Conservation (phyloP, 805 yeast species). For the Komagataella populi region DNA sequence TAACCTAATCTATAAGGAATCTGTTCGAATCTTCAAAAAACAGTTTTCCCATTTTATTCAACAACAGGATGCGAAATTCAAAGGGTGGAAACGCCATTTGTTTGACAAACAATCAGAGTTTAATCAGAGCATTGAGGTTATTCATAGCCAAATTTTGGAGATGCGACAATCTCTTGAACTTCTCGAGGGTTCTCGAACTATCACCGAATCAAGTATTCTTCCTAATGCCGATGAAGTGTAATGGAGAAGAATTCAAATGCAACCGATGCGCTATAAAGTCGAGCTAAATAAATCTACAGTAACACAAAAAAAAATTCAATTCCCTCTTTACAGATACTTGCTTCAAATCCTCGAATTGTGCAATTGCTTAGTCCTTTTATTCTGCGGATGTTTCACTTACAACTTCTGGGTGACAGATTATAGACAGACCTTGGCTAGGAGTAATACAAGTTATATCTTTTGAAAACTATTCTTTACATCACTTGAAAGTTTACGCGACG, state of each 20-base stretch:
- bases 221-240: neutral
- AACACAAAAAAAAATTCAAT: neutral
- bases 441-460: no score
- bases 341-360: neutral
- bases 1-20: slow-evolving; percentile 24
- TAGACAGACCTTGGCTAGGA: no score
- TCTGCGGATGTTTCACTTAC: no score
- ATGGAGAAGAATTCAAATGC: neutral
- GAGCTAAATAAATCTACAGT: neutral
- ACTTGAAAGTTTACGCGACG: neutral
- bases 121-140: slow-evolving; percentile 37
- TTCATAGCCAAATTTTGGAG: slow-evolving; percentile 21
- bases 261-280: neutral
- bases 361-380: neutral
- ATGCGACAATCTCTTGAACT: slow-evolving; percentile 17
- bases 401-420: no score
- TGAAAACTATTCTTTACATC: neutral
- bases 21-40: slow-evolving; percentile 27
- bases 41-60: slow-evolving; percentile 28
- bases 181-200: slow-evolving; percentile 1
- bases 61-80: slow-evolving; percentile 41
- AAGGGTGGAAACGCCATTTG: slow-evolving; percentile 47
- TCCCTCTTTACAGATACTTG: neutral
- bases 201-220: neutral
- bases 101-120: slow-evolving; percentile 39